Percentiles rank a stretch among this genome's conserved stretches.
These are phyloP conservation scores for Magnolia kwangsiensis DNA, from an alignment of 164 flowering plant genomes.

Conservation along the genomic window DNA sequence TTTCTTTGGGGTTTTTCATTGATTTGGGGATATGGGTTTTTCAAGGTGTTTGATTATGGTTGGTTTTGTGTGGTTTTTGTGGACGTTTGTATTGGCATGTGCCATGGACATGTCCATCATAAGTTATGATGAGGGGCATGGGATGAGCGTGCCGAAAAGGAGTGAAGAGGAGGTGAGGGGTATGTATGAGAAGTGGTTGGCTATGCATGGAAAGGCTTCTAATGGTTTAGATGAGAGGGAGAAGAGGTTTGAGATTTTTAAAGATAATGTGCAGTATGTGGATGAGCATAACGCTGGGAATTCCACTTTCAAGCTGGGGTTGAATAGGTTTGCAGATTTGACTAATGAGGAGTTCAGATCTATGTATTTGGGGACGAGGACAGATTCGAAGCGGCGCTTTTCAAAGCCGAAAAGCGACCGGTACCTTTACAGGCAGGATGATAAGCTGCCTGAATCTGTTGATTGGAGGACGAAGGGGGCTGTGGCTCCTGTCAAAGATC, in stretches of 20 bases:
- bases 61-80: background rate
- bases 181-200: conserved; percentile 53
- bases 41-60: background rate
- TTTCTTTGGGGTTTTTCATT: background rate
- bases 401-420: conserved; percentile 34
- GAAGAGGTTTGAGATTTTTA: conserved; percentile 18
- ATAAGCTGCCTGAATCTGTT: conserved; percentile 60
- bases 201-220: conserved; percentile 44
- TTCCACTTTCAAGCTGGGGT: conserved; percentile 52
- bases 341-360: conserved; percentile 72
- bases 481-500: conserved; percentile 71
- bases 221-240: conserved; percentile 54
- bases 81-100: conserved; percentile 16
- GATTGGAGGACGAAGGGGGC: conserved; percentile 91
- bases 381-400: conserved; percentile 31
- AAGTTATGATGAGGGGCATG: conserved; percentile 12
- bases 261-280: conserved; percentile 60
- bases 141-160: conserved; percentile 11
- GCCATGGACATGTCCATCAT: conserved; percentile 40
- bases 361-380: conserved; percentile 51
- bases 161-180: conserved; percentile 40
- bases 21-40: background rate
- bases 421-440: conserved; percentile 48
- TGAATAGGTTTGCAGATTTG: conserved; percentile 76
- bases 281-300: conserved; percentile 62